A percentile compares a stretch with the other conserved stretches of the same genome.
These are phyloP conservation scores for Allantophomopsis lycopodina DNA, from an alignment of 2,329 filamentous ascomycete genomes.

Conservation along the genomic window DNA sequence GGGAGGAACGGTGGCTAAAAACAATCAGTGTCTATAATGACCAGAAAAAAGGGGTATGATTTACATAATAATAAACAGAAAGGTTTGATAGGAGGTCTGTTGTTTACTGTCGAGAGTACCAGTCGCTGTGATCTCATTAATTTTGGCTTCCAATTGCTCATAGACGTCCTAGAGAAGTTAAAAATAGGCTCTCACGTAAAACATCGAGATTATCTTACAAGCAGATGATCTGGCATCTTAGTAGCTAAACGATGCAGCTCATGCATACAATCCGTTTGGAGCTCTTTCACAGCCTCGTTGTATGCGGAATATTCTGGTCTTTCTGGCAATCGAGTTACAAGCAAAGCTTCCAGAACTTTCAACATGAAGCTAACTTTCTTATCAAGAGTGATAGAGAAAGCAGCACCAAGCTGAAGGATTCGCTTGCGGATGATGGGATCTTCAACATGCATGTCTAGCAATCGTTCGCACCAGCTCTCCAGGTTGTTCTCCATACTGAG, in stretches of 20 bases:
- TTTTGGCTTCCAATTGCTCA: conserved; percentile 69
- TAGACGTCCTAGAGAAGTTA: conserved; percentile 55
- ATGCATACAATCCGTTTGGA: conserved; percentile 72
- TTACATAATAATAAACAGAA: conserved; percentile 76
- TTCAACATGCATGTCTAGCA: conserved; percentile 61
- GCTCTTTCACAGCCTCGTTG: conserved; percentile 78
- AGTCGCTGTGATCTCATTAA: conserved; percentile 65
- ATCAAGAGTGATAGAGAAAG: conserved; percentile 71
- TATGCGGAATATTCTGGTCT: conserved; percentile 59
- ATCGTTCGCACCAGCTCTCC: conserved; percentile 57
- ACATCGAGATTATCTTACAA: too few relatives aligned
- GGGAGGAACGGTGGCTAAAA: conserved; percentile 55
- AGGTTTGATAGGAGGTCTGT: conserved; percentile 74
- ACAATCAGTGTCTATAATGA: conserved; percentile 22
- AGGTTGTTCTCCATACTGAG: conserved; percentile 47
- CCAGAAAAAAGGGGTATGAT: conserved; percentile 27
- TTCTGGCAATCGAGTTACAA: conserved; percentile 67
- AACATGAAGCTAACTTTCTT: conserved; percentile 71
- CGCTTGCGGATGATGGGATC: conserved; percentile 77
- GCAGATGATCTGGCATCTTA: conserved; percentile 80
- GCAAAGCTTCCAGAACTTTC: conserved; percentile 79
- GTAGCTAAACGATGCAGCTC: conserved; percentile 82
- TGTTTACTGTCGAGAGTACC: conserved; percentile 69
- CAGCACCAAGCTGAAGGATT: conserved; percentile 68
- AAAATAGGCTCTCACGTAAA: too few relatives aligned